Evolutionary conservation across 1,284 basidiomycete species (phyloP).

Genomic region (Ustilago hordei): DNA sequence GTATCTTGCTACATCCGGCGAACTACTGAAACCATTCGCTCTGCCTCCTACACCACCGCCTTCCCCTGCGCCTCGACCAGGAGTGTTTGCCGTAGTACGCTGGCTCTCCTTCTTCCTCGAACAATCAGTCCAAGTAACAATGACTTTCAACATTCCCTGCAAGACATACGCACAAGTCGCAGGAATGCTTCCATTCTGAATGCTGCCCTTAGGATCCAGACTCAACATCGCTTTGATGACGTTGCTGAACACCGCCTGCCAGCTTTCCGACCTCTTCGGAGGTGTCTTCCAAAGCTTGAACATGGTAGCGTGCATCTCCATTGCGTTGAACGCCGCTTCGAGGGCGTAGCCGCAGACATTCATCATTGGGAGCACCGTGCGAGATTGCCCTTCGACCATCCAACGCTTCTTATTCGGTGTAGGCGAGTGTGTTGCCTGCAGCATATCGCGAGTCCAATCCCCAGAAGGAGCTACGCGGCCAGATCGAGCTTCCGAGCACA

Average conservation of each 20-base stretch:
- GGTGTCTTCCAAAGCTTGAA: constrained; percentile 46
- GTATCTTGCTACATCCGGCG: constrained; percentile 10
- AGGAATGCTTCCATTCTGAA: constrained; percentile 42
- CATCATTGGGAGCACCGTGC: constrained; percentile 26
- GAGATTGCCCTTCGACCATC: constrained; percentile 35
- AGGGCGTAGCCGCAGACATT: constrained; percentile 42
- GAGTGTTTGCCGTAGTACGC: constrained; percentile 5
- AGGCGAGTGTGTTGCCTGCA: background rate
- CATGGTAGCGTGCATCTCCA: constrained; percentile 50
- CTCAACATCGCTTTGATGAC: constrained; percentile 25
- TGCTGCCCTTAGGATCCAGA: constrained; percentile 34
- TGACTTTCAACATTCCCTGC: constrained; percentile 45
- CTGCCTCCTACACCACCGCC: background rate
- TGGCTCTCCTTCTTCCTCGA: constrained; percentile 36
- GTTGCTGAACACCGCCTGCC: constrained; percentile 37
- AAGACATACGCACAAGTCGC: constrained; percentile 45
- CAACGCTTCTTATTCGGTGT: constrained; percentile 10
- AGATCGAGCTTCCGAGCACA: constrained; percentile 23
- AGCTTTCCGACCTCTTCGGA: constrained; percentile 37
- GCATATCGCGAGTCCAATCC: background rate
- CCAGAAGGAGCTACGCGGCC: constrained; percentile 1
- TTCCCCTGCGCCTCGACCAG: background rate
- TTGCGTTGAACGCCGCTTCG: constrained; percentile 45
- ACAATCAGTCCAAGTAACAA: constrained; percentile 38
- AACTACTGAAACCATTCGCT: background rate